These are phyloP conservation scores for Citrus sp. DNA, from an alignment of 345 rosid species.

Conservation along the genomic window DNA sequence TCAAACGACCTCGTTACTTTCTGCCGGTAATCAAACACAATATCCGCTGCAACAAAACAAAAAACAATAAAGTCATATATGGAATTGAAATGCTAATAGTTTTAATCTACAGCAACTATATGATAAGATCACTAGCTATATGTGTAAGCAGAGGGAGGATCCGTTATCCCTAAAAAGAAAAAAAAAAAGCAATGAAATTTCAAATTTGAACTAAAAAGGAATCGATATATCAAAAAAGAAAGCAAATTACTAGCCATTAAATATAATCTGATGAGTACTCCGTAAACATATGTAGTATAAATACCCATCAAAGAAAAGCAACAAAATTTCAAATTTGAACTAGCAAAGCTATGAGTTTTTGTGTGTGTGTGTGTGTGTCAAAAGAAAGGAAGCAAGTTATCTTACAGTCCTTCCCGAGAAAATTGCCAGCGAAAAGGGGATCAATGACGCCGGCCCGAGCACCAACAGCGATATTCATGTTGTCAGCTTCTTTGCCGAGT, in stretches of 20 bases:
- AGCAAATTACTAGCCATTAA: not conserved
- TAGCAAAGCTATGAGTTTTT: no score
- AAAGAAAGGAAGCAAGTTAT: not conserved
- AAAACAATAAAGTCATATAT: not conserved
- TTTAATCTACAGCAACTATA: no score
- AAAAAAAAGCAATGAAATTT: not conserved
- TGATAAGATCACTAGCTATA: not conserved
- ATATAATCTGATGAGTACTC: no score
- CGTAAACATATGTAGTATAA: no score
- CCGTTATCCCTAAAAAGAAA: not conserved
- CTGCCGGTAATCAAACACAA: constrained; percentile 93
- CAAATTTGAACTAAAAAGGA: not conserved
- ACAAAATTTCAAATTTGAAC: not conserved
- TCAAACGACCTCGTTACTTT: constrained; percentile 91
- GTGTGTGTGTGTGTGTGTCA: not conserved
- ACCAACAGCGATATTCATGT: constrained; percentile 83
- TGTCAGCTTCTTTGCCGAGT: constrained; percentile 82
- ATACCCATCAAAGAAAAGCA: not conserved
- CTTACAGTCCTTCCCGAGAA: constrained; percentile 84
- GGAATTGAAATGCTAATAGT: not conserved
- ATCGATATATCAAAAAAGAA: not conserved
- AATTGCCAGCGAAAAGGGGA: constrained; percentile 74
- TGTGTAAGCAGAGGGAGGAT: no score
- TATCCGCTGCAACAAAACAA: constrained; percentile 55
- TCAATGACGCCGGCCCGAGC: constrained; percentile 80